Conservation (phyloP, 2,329 filamentous ascomycete genomes). For the Phialophora verrucosa region DNA sequence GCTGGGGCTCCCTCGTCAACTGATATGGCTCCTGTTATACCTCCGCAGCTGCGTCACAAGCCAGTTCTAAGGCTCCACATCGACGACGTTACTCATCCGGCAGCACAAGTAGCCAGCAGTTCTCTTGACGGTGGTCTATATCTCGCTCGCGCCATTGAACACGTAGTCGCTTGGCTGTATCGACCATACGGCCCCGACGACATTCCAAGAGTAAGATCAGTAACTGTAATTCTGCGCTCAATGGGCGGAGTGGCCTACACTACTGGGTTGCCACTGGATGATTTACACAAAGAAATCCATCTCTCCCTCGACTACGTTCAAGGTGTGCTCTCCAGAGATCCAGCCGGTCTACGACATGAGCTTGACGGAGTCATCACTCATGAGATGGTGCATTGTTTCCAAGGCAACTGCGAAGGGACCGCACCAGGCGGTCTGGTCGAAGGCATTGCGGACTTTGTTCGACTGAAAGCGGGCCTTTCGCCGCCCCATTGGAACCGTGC, state of each 20-base stretch:
- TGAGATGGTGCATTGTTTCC: slow-evolving; percentile 94
- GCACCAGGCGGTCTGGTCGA: slow-evolving; percentile 81
- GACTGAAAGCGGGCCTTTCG: slow-evolving; percentile 71
- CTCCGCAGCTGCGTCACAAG: slow-evolving; percentile 28
- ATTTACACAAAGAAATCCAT: slow-evolving; percentile 92
- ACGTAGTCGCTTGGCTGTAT: slow-evolving; percentile 77
- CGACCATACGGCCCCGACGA: slow-evolving; percentile 43
- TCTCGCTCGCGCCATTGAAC: slow-evolving; percentile 66
- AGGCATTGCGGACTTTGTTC: slow-evolving; percentile 91
- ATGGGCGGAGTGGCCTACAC: slow-evolving; percentile 92
- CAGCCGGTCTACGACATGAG: slow-evolving; percentile 54
- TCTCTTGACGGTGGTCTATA: slow-evolving; percentile 67
- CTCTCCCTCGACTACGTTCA: slow-evolving; percentile 77
- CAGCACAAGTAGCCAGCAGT: slow-evolving; percentile 69
- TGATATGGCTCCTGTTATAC: slow-evolving; percentile 21
- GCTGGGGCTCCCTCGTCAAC: neutral
- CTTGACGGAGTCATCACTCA: slow-evolving; percentile 84
- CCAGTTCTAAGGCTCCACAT: slow-evolving; percentile 39
- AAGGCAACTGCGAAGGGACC: slow-evolving; percentile 69
- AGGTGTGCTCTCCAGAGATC: slow-evolving; percentile 27
- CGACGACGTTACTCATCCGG: slow-evolving; percentile 59
- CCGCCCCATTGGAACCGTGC: slow-evolving; percentile 82
- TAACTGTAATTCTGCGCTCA: slow-evolving; percentile 79
- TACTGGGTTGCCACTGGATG: slow-evolving; percentile 75
- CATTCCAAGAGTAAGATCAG: slow-evolving; percentile 70